phyloP scores from a whole-genome alignment of 208 protist genomes.

The Angomonas deanei region DNA sequence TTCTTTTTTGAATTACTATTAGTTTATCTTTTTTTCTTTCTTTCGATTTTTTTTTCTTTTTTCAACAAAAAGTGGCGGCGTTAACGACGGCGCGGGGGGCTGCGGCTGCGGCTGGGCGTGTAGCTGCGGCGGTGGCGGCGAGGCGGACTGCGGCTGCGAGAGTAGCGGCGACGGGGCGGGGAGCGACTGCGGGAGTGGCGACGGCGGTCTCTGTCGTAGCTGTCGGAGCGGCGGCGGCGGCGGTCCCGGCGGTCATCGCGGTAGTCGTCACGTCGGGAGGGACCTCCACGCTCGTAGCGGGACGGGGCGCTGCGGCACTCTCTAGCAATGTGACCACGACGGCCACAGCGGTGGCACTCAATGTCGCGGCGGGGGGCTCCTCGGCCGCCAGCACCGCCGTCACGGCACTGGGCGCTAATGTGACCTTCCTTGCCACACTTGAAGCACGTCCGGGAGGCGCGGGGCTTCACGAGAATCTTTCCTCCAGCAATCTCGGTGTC shows the following conservation, averaged over 20 bases:
- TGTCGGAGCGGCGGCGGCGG: slow-evolving; percentile 14
- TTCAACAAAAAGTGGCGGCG: neutral
- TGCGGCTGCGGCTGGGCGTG: neutral
- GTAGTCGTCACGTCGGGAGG: slow-evolving; percentile 6
- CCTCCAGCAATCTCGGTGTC: slow-evolving; percentile 33
- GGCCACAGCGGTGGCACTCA: slow-evolving; percentile 41
- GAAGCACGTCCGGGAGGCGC: slow-evolving; percentile 13
- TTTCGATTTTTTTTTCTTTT: neutral
- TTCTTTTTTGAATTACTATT: too few species aligned
- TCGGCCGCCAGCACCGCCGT: too few species aligned
- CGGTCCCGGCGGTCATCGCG: slow-evolving; percentile 32
- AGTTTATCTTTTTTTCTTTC: neutral
- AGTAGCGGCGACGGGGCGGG: slow-evolving; percentile 25
- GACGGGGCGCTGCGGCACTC: slow-evolving; percentile 27
- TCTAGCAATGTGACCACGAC: slow-evolving; percentile 32
- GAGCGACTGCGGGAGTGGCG: slow-evolving; percentile 32
- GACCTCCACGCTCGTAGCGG: slow-evolving; percentile 5
- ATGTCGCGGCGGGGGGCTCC: slow-evolving; percentile 63
- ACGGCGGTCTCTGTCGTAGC: slow-evolving; percentile 6
- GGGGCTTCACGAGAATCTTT: slow-evolving; percentile 34
- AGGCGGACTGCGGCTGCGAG: slow-evolving; percentile 25
- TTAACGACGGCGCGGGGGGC: slow-evolving; percentile 1
- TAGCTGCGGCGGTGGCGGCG: slow-evolving; percentile 25
- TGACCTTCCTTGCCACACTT: slow-evolving; percentile 4
- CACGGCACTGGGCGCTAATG: neutral